Evolutionary conservation across 2,329 filamentous ascomycete genomes (phyloP).

Genomic region (Cyclaneusma minus): DNA sequence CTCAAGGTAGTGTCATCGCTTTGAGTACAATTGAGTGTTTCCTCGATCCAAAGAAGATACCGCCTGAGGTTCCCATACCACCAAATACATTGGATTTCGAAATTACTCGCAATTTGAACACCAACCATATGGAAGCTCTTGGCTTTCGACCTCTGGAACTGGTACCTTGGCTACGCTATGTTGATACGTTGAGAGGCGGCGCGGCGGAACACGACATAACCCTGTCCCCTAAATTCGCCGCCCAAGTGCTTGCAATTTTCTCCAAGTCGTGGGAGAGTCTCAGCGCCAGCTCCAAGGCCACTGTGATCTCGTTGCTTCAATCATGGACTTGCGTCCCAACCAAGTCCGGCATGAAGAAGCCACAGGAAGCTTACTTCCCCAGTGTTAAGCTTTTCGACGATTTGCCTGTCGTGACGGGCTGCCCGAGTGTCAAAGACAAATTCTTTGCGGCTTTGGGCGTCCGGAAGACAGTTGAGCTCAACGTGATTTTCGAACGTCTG

Average conservation of each 20-base stretch:
- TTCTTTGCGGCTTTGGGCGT: conserved; percentile 73
- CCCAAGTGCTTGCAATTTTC: conserved; percentile 60
- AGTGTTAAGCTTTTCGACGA: conserved; percentile 94
- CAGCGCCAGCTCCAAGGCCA: conserved; percentile 46
- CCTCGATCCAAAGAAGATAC: conserved; percentile 62
- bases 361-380: conserved; percentile 77
- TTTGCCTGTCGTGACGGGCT: conserved; percentile 62
- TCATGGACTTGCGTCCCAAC: conserved; percentile 71
- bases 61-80: conserved; percentile 66
- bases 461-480: conserved; percentile 86
- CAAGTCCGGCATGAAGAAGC: conserved; percentile 75
- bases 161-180: conserved; percentile 69
- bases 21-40: conserved; percentile 63
- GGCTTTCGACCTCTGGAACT: conserved; percentile 79
- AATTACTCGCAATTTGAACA: conserved; percentile 58
- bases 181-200: conserved; percentile 51
- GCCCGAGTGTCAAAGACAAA: conserved; percentile 78
- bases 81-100: conserved; percentile 69
- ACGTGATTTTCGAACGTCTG: conserved; percentile 81
- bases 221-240: conserved; percentile 56
- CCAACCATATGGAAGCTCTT: conserved; percentile 58
- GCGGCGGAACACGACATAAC: conserved; percentile 54
- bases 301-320: conserved; percentile 48
- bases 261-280: conserved; percentile 88
- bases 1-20: conserved; percentile 56